These are phyloP conservation scores for Arthroderma uncinatum DNA, from an alignment of 2,329 filamentous ascomycete species.

Conservation along the genomic window DNA sequence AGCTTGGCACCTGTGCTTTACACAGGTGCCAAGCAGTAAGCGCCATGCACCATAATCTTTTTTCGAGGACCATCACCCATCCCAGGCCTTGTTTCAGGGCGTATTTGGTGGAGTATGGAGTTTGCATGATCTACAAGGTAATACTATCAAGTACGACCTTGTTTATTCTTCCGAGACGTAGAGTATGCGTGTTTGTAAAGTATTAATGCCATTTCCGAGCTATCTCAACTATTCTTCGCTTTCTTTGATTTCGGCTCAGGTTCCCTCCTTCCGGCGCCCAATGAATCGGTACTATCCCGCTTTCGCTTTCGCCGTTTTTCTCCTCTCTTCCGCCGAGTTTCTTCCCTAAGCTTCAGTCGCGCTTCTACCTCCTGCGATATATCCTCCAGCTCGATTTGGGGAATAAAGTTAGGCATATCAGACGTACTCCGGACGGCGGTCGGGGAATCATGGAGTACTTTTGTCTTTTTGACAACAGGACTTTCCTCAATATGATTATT, in stretches of 20 bases:
- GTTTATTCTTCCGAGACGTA: too few species aligned
- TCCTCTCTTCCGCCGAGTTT: conserved; percentile 24
- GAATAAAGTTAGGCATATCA: conserved; percentile 2
- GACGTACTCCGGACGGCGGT: too few species aligned
- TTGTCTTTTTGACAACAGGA: conserved; percentile 5
- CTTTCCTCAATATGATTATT: neutral
- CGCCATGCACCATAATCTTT: too few species aligned
- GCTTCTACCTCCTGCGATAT: conserved; percentile 38
- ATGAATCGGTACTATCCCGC: conserved; percentile 28
- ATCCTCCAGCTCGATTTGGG: conserved; percentile 30
- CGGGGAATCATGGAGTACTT: conserved; percentile 19
- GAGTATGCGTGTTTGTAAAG: too few species aligned
- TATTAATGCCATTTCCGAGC: neutral
- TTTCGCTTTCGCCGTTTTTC: conserved; percentile 33
- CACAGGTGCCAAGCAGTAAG: too few species aligned
- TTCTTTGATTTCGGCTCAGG: neutral
- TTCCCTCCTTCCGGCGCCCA: neutral
- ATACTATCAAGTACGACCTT: too few species aligned
- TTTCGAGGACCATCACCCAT: too few species aligned
- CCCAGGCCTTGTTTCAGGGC: too few species aligned
- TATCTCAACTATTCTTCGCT: neutral
- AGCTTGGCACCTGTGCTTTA: too few species aligned
- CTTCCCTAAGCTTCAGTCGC: conserved; percentile 34
- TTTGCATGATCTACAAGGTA: too few species aligned
- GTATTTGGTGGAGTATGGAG: too few species aligned